These are phyloP conservation scores for Silene vulgaris DNA, from an alignment of 179 eudicot genomes.

Conservation along the genomic window DNA sequence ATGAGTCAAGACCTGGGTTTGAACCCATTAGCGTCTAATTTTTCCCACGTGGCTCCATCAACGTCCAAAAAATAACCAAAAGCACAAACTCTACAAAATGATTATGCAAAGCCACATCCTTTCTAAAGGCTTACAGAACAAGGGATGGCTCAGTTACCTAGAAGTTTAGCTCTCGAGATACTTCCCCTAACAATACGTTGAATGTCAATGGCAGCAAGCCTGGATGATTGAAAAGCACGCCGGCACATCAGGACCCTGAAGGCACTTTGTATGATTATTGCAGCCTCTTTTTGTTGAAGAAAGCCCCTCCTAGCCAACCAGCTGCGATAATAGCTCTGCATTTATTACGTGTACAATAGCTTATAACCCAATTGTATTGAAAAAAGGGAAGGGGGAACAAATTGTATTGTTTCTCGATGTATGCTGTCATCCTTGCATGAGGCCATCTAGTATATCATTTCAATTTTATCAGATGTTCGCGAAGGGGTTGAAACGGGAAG, in stretches of 20 bases:
- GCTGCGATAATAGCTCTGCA: constrained; percentile 54
- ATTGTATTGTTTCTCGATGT: not conserved
- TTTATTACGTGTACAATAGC: constrained; percentile 3
- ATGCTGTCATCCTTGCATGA: not conserved
- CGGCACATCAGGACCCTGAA: constrained; percentile 33
- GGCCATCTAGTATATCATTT: not conserved
- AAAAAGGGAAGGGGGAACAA: not conserved
- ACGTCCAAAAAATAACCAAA: not conserved
- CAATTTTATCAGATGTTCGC: not conserved
- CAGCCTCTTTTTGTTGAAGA: constrained; percentile 48
- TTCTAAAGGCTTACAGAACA: constrained; percentile 4
- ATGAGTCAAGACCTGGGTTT: not conserved
- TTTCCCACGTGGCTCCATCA: not conserved
- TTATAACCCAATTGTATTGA: not conserved
- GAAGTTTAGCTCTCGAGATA: constrained; percentile 50
- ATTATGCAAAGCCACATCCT: not conserved
- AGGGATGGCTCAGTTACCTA: constrained; percentile 37
- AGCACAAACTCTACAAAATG: not conserved
- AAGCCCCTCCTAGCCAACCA: constrained; percentile 53
- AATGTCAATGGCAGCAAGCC: constrained; percentile 58
- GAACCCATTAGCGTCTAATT: not conserved
- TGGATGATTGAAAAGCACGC: constrained; percentile 33
- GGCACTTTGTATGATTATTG: constrained; percentile 48
- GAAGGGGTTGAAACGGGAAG: not conserved
- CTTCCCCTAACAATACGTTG: constrained; percentile 63